Percentiles rank a stretch among this genome's conserved stretches.
These are phyloP conservation scores for Gardenia jasminoides DNA, from an alignment of 257 asterid species.

Conservation along the genomic window DNA sequence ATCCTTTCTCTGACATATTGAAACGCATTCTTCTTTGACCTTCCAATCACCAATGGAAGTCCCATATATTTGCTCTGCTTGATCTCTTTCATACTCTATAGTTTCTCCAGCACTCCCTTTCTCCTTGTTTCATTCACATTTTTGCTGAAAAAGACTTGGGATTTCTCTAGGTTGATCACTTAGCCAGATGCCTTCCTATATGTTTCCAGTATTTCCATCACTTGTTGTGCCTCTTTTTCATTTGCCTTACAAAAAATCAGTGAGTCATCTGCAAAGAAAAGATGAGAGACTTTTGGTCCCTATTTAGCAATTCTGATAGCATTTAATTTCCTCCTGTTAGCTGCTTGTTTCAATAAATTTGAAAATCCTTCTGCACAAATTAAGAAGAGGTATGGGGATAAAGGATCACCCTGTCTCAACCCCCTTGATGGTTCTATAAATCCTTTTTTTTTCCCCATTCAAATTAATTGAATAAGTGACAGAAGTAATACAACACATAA, in stretches of 20 bases:
- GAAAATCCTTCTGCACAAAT: background rate
- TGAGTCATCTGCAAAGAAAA: background rate
- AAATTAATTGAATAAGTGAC: too few species aligned
- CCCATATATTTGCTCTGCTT: too few species aligned
- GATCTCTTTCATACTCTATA: too few species aligned
- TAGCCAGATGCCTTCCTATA: background rate
- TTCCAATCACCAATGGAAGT: too few species aligned
- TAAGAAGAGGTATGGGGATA: background rate
- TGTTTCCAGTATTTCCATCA: background rate
- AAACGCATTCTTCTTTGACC: too few species aligned
- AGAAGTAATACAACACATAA: too few species aligned
- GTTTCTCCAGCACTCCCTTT: too few species aligned
- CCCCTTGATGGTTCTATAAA: background rate
- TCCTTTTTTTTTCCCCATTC: background rate
- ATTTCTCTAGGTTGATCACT: background rate
- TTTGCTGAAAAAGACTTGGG: background rate
- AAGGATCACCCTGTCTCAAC: background rate
- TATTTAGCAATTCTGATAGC: background rate
- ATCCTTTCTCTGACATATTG: background rate
- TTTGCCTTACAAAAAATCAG: too few species aligned
- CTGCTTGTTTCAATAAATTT: too few species aligned
- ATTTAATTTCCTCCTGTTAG: rapidly evolving
- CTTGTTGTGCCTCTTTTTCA: background rate
- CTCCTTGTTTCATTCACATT: too few species aligned
- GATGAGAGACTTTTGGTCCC: background rate